These are phyloP conservation scores for Polytrichum commune DNA, from an alignment of 225 moss, liverwort and hornwort genomes.

Conservation along the genomic window DNA sequence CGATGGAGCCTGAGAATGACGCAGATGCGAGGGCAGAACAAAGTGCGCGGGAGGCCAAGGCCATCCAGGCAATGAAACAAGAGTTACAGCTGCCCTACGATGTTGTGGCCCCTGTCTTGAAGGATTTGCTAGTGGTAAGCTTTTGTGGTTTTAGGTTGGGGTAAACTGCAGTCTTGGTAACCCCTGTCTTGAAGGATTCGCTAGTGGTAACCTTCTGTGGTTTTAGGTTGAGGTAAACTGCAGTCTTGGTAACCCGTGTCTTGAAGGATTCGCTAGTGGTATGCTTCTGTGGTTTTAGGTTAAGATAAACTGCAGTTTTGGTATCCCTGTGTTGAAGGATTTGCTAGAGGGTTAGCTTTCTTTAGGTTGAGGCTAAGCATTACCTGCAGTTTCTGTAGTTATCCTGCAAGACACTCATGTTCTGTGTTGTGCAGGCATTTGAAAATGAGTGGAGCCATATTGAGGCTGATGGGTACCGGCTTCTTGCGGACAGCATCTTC, in stretches of 20 bases:
- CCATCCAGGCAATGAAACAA: background rate
- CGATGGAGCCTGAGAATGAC: background rate
- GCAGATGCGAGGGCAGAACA: background rate
- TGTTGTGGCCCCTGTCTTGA: background rate
- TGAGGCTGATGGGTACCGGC: conserved; percentile 47
- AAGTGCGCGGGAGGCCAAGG: background rate
- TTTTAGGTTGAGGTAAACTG: too few species aligned
- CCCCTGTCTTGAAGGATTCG: background rate
- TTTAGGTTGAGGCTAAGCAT: too few species aligned
- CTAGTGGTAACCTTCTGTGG: background rate
- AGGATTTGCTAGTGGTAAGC: background rate
- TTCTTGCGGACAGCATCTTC: conserved; percentile 45
- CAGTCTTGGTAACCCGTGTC: too few species aligned
- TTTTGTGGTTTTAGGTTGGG: too few species aligned
- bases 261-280: background rate
- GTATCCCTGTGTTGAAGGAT: too few species aligned
- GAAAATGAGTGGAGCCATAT: conserved; percentile 54
- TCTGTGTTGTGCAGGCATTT: conserved; percentile 26
- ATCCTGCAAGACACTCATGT: background rate
- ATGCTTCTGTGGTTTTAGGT: background rate
- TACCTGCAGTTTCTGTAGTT: too few species aligned
- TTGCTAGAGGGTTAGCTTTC: too few species aligned
- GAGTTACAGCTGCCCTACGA: background rate
- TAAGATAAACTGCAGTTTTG: too few species aligned
- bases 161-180: too few species aligned